Percentiles rank a stretch among this genome's conserved stretches.
phyloP scores from a whole-genome alignment of 441 rosid species.

The Pelargonium fulgidum region DNA sequence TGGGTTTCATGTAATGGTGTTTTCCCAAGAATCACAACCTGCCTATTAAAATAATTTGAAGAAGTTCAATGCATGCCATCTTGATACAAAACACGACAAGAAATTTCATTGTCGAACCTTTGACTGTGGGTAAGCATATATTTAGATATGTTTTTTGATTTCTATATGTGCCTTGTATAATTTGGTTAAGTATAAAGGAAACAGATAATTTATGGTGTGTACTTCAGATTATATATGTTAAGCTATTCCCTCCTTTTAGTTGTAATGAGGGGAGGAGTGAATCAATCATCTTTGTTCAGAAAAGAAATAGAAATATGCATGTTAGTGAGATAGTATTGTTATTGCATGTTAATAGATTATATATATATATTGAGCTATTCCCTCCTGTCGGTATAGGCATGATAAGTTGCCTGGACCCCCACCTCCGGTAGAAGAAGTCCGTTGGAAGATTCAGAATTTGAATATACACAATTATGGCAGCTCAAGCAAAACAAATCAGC shows the following conservation, averaged over 20 bases:
- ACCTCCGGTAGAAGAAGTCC: constrained; percentile 88
- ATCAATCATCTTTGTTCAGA: background rate
- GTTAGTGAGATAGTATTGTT: constrained; percentile 7
- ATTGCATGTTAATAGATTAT: no score
- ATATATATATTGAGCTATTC: no score
- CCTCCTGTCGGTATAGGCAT: constrained; percentile 93
- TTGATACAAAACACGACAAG: background rate
- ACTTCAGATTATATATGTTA: background rate
- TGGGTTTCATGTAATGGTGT: background rate
- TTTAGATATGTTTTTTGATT: background rate
- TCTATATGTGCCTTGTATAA: background rate
- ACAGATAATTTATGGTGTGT: background rate
- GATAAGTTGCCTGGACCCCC: constrained; percentile 92
- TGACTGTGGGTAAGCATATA: background rate
- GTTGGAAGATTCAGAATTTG: constrained; percentile 85
- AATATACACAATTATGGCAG: constrained; percentile 38
- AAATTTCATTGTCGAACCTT: background rate
- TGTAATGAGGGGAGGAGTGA: no score
- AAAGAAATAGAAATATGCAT: background rate
- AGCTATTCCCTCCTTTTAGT: no score
- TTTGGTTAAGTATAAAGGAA: background rate
- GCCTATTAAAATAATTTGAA: no score
- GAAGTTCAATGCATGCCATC: background rate
- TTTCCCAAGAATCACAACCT: no score
- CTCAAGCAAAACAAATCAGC: constrained; percentile 70